A percentile compares a stretch with the other conserved stretches of the same genome.
These are phyloP conservation scores for Termitomyces sp. DNA, from an alignment of 768 basidiomycete genomes.

Conservation along the genomic window DNA sequence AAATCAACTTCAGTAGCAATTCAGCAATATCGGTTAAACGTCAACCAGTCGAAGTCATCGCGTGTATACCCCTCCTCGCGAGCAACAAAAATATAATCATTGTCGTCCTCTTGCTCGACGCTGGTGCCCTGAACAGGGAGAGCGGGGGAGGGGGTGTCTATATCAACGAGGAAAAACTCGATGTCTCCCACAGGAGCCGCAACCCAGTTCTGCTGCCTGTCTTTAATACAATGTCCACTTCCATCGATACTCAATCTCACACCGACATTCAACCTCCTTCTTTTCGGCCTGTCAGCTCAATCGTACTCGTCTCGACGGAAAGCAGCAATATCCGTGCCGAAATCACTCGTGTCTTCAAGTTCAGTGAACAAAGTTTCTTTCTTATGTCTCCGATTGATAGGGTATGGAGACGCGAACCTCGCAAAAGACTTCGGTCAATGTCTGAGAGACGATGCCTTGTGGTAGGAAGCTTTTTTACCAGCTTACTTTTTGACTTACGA, in stretches of 20 bases:
- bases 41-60: no score
- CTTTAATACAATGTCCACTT: not conserved
- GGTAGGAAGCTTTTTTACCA: no score
- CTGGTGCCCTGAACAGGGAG: not conserved
- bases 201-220: no score
- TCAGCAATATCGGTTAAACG: no score
- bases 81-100: not conserved
- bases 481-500: no score
- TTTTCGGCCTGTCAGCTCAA: conserved; percentile 4
- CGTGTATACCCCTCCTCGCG: not conserved
- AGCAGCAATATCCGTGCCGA: conserved; percentile 33
- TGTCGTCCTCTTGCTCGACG: not conserved
- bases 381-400: no score
- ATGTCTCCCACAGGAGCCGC: not conserved
- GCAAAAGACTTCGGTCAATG: no score
- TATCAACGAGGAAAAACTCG: not conserved
- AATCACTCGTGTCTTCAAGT: conserved; percentile 26
- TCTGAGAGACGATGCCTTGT: no score
- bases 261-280: not conserved
- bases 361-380: conserved; percentile 21
- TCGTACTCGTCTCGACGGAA: conserved; percentile 18
- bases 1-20: no score
- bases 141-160: not conserved
- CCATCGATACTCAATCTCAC: not conserved
- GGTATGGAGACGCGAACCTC: no score